Evolutionary conservation across 495 filamentous ascomycete species (phyloP), one percentile per base, ranked within the genome.

Genomic region (Aspergillus biplanus): DNA sequence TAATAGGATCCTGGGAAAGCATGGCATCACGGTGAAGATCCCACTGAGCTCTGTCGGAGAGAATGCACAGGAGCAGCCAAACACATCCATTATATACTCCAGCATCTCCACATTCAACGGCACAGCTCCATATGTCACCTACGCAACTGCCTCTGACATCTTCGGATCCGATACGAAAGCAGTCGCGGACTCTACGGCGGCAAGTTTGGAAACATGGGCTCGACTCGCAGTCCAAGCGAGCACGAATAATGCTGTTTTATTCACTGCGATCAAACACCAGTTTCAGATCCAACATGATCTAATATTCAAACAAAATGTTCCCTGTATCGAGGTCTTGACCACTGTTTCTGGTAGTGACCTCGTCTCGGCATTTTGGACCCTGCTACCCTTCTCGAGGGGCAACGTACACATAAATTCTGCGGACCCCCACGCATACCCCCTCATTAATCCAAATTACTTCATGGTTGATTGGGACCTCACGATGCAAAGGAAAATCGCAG

Each of bases 11-110:
- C 73, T 80, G 3, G 31, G 67, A 3, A 65, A 65, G 11, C 62
- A 69, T 27, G 72, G 76, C 18, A 84, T 82, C 59, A 66, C 79
- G 11, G 61, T 76, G 32, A 63, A 68, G 35, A 71, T 83, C 55
- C 70, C 80, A 27, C 75, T 79, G 42, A 66, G 70, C 18, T 71
- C 69, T 8, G 82, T 83, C 1, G 81, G 82, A 6, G 79, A 82
- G 56, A 80, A 84, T 66, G 58, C 81, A 11, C 79, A 83, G 64
- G 79, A 84, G 21, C 80, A 83, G 32, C 72, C 66, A 2, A 75
- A 75, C 55, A 75, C 60, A 21, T 65, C 58, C 0, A 64, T 75
- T 16, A 48, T 64, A 4, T 67, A 64, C 55, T 33, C 50, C 39
- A 12, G 58, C 59, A 52, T 67, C 62, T 0, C 69, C 7, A 59